phyloP scores from a whole-genome alignment of 2,329 filamentous ascomycete genomes.

The Monilinia polystroma region DNA sequence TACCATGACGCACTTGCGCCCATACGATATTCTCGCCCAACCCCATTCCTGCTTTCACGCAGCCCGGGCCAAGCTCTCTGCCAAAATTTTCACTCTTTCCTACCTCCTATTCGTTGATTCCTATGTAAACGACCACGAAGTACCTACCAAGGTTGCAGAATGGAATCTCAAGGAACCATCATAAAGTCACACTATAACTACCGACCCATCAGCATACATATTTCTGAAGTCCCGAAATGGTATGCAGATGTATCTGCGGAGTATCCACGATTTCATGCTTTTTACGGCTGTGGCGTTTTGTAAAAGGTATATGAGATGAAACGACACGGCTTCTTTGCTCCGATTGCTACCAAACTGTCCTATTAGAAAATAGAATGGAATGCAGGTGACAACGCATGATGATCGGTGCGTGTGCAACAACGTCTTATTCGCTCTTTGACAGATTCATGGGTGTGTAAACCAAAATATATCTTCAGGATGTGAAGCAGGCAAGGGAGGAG shows the following conservation, averaged over 20 bases:
- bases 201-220: neutral
- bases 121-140: neutral
- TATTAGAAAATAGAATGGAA: neutral
- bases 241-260: neutral
- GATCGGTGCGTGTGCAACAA: neutral
- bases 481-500: no score
- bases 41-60: neutral
- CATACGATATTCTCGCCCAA: neutral
- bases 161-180: neutral
- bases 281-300: constrained; percentile 6
- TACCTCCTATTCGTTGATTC: neutral
- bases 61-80: neutral
- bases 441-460: neutral
- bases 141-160: neutral
- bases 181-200: neutral
- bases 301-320: constrained; percentile 6
- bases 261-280: neutral
- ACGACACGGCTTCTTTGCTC: constrained; percentile 10
- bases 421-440: neutral
- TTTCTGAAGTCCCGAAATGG: neutral
- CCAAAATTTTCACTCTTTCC: no score
- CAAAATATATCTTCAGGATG: neutral
- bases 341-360: neutral
- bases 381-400: constrained; percentile 8
- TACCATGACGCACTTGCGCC: constrained; percentile 1